Evolutionary conservation across 139 green algal species (phyloP), one percentile per base, ranked within the genome.

Genomic region (Mesotaenium endlicherianum): DNA sequence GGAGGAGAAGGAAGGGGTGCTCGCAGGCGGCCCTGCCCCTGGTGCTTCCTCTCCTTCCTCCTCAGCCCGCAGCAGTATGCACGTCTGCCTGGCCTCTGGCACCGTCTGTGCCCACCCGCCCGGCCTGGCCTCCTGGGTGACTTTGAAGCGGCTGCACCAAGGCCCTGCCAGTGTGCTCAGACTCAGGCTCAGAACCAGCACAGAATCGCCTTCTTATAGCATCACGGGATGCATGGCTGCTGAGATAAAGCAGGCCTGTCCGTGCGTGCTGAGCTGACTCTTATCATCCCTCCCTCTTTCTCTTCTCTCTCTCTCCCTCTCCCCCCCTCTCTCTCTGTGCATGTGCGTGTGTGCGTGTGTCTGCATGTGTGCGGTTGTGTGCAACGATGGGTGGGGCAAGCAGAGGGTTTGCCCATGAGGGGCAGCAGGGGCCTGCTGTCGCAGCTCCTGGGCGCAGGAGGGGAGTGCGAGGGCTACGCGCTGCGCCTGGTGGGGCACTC

Each of bases 401-500:
- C 26, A 26, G 26, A 64, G 26, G 53, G 26, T 64, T 64, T 26
- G 26, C 26, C 26, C 53, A 64, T 64, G 34, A 16, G 64, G 64
- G 38, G 5, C 16, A 77, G 4, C 4, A n/a, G n/a, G 36, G 78
- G 78, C 14, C 34, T 85, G 6, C 78, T 85, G 45, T 79, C 60
- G 11, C 17, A 36, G 45, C 39, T 85, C 3, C 45, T 85, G 20
- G 78, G 60, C 2, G 20, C 69, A 16, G 78, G 78, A 1, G 78
- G 78, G 6, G 47, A 70, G 40, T 85, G 78, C 49, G 60, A 85
- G 69, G 78, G 78, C 3, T 85, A 85, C 43, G 36, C 11, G 40
- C 78, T 85, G 47, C 36, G 59, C 14, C 39, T 85, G 0, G 78
- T 85, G n/a, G 78, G 78, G 31, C 78, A 85, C 39, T 85, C 78